These are phyloP conservation scores for Wickerhamiella vanderwaltii DNA, from an alignment of 805 yeast genomes.

Conservation along the genomic window DNA sequence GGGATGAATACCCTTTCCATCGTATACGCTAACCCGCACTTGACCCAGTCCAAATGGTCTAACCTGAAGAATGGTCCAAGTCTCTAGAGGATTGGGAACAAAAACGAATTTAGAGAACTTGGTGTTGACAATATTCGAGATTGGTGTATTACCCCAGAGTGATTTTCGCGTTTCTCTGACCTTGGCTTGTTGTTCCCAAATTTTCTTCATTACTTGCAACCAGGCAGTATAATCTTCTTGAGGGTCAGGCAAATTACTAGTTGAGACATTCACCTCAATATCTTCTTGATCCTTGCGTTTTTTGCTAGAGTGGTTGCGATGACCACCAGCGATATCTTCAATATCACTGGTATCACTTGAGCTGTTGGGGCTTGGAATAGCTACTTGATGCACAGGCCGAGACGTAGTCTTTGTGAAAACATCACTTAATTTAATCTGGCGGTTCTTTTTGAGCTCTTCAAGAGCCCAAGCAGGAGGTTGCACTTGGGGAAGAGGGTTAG, in stretches of 20 bases:
- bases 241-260: constrained; percentile 22
- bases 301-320: too few relatives aligned
- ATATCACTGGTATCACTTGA: constrained; percentile 38
- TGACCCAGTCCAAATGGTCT: constrained; percentile 54
- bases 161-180: constrained; percentile 60
- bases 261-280: constrained; percentile 19
- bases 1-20: constrained; percentile 61
- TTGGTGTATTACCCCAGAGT: constrained; percentile 59
- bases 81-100: constrained; percentile 18
- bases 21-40: constrained; percentile 55
- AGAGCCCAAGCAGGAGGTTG: constrained; percentile 80
- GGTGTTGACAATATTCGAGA: constrained; percentile 45
- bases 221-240: constrained; percentile 33
- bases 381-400: not conserved
- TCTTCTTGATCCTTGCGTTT: constrained; percentile 17
- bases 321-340: constrained; percentile 50
- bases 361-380: not conserved
- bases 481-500: constrained; percentile 90
- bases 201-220: constrained; percentile 65
- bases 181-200: constrained; percentile 71
- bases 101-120: constrained; percentile 46
- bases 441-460: constrained; percentile 35
- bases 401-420: constrained; percentile 45
- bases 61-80: constrained; percentile 80
- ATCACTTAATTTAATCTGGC: constrained; percentile 49